Percentiles rank a stretch among this genome's conserved stretches.
Evolutionary conservation across 2,329 filamentous ascomycete species (phyloP).

Genomic region (Eutypa lata): DNA sequence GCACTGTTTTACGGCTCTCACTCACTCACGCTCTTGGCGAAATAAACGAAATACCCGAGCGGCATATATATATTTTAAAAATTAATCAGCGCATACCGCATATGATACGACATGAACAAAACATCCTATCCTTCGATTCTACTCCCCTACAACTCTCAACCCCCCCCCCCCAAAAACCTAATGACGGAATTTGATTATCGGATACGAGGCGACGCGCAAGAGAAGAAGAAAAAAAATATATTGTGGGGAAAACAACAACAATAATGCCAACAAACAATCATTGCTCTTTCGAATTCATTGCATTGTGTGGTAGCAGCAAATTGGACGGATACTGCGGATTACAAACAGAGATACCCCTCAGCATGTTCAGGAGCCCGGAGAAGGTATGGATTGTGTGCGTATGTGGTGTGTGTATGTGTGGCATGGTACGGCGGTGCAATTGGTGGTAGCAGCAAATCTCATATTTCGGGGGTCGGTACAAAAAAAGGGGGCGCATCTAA

Average conservation of each 20-base stretch:
- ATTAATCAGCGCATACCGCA: neutral
- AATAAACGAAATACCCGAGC: neutral
- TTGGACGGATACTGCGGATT: too few species aligned
- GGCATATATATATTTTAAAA: neutral
- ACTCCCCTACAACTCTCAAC: too few species aligned
- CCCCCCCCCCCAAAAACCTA: neutral
- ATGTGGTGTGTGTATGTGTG: too few species aligned
- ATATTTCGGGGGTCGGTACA: too few species aligned
- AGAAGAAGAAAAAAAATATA: neutral
- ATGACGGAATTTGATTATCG: neutral
- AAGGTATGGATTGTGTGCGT: too few species aligned
- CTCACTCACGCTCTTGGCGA: too few species aligned
- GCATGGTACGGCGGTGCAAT: too few species aligned
- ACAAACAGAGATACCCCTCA: too few species aligned
- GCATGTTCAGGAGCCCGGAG: too few species aligned
- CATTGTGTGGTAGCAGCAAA: too few species aligned
- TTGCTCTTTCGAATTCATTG: neutral
- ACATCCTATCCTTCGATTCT: neutral
- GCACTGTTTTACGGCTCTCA: neutral
- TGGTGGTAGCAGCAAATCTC: too few species aligned
- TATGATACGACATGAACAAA: constrained; percentile 1
- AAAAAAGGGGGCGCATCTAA: too few species aligned
- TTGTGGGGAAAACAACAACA: neutral
- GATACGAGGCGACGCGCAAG: neutral
- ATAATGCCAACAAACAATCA: neutral